A percentile compares a stretch with the other conserved stretches of the same genome.
These are phyloP conservation scores for Stropharia rugosoannulata DNA, from an alignment of 768 basidiomycete genomes.

Conservation along the genomic window DNA sequence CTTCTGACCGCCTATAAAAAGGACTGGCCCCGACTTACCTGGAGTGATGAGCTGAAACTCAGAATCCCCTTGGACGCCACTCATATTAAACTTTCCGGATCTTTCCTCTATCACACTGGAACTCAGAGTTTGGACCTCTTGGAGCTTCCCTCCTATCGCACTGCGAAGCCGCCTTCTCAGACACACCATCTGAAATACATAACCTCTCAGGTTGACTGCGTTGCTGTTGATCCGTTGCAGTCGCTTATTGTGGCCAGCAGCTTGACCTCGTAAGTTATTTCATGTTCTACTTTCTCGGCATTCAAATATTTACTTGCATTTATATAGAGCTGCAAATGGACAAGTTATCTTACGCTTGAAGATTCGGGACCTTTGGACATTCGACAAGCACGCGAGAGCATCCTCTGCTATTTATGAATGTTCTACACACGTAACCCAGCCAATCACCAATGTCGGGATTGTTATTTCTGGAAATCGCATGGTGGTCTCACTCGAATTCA, in stretches of 20 bases:
- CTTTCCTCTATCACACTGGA: constrained; percentile 46
- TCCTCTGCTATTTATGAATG: constrained; percentile 40
- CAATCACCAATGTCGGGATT: constrained; percentile 34
- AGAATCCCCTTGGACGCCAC: constrained; percentile 34
- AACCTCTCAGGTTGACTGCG: constrained; percentile 41
- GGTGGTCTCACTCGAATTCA: constrained; percentile 40
- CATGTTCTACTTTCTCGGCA: background rate
- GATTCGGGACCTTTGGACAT: constrained; percentile 55
- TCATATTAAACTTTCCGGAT: constrained; percentile 40
- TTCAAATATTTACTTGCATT: constrained; percentile 3
- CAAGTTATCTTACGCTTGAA: constrained; percentile 45
- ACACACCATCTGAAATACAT: constrained; percentile 46
- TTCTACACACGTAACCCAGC: constrained; percentile 32
- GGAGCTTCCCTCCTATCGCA: constrained; percentile 50
- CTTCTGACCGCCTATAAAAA: constrained; percentile 43
- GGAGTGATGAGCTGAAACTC: constrained; percentile 47
- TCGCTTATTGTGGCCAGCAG: constrained; percentile 44
- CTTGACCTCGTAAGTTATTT: constrained; percentile 32
- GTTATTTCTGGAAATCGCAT: constrained; percentile 43
- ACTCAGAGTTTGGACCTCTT: constrained; percentile 42
- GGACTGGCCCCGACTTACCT: constrained; percentile 47
- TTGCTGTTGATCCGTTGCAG: constrained; percentile 45
- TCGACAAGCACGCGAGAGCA: constrained; percentile 51
- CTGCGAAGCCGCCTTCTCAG: constrained; percentile 38
- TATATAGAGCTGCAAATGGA: constrained; percentile 35